phyloP scores from a whole-genome alignment of 768 basidiomycete genomes.

The Leccinum ochraceum region DNA sequence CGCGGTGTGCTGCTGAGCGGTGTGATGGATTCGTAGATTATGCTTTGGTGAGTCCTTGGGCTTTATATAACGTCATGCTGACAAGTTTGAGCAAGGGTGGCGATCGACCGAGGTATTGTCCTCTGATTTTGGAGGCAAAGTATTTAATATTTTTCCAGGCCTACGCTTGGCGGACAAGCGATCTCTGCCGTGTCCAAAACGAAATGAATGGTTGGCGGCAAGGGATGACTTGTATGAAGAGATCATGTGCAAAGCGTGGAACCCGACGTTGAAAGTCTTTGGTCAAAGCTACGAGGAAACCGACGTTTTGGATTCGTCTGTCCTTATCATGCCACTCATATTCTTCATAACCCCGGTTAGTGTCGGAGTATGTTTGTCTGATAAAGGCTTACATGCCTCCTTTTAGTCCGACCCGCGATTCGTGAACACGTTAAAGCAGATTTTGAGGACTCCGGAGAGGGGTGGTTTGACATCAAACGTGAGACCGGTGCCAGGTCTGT shows the following conservation, averaged over 20 bases:
- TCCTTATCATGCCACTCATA: constrained; percentile 90
- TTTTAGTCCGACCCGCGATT: constrained; percentile 84
- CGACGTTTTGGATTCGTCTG: constrained; percentile 79
- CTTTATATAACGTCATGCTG: not conserved
- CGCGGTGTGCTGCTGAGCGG: constrained; percentile 7
- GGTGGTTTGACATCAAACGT: constrained; percentile 92
- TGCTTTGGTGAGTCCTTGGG: constrained; percentile 71
- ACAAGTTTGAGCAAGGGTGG: constrained; percentile 64
- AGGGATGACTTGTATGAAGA: constrained; percentile 91
- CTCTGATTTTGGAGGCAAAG: not conserved
- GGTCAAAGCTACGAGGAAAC: constrained; percentile 91
- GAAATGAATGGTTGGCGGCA: constrained; percentile 67
- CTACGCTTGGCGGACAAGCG: constrained; percentile 94
- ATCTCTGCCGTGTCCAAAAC: constrained; percentile 81
- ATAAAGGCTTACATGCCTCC: not conserved
- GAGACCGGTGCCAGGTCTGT: not conserved
- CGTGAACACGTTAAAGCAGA: constrained; percentile 77
- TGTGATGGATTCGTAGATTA: constrained; percentile 50
- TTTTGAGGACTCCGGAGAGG: constrained; percentile 84
- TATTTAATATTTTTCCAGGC: constrained; percentile 38
- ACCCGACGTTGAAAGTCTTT: constrained; percentile 65
- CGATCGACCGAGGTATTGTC: constrained; percentile 76
- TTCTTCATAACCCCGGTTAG: constrained; percentile 86
- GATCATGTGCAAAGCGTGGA: constrained; percentile 89
- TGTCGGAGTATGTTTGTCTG: constrained; percentile 10